Evolutionary conservation across 805 yeast genomes (phyloP).

Genomic region (Debaryomyces castellii): DNA sequence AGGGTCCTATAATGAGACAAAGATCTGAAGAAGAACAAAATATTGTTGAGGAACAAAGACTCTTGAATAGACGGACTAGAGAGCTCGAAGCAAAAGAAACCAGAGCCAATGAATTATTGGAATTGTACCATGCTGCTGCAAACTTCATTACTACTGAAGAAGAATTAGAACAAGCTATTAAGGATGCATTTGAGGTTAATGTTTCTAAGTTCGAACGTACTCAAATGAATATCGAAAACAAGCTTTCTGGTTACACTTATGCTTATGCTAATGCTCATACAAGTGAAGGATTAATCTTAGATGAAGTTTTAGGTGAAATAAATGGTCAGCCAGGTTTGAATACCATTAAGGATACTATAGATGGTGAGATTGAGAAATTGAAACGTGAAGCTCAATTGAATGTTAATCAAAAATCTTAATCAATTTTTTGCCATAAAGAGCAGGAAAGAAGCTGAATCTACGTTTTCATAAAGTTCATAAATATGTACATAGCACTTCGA

Average conservation of each 20-base stretch:
- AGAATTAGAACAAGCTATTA: conserved; percentile 57
- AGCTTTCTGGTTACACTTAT: conserved; percentile 30
- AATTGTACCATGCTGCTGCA: conserved; percentile 68
- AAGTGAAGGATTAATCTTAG: conserved; percentile 35
- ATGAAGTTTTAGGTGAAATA: conserved; percentile 39
- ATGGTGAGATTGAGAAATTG: conserved; percentile 36
- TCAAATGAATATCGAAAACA: conserved; percentile 33
- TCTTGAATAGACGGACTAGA: conserved; percentile 59
- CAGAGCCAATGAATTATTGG: conserved; percentile 58
- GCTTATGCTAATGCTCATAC: conserved; percentile 25
- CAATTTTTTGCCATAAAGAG: neutral
- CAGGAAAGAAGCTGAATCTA: neutral
- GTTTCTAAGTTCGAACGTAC: conserved; percentile 33
- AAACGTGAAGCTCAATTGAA: conserved; percentile 37
- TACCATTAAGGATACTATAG: conserved; percentile 35
- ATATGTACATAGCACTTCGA: conserved; percentile 1
- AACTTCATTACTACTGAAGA: conserved; percentile 72
- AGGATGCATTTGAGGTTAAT: conserved; percentile 51
- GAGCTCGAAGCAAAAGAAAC: conserved; percentile 53
- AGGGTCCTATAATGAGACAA: conserved; percentile 68
- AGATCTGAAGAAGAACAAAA: conserved; percentile 71
- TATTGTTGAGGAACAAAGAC: conserved; percentile 56
- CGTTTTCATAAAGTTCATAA: neutral
- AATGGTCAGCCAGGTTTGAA: conserved; percentile 43
- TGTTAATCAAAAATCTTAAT: conserved; percentile 19